These are phyloP conservation scores for Spinacia oleracea DNA, from an alignment of 179 eudicot species.

Conservation along the genomic window DNA sequence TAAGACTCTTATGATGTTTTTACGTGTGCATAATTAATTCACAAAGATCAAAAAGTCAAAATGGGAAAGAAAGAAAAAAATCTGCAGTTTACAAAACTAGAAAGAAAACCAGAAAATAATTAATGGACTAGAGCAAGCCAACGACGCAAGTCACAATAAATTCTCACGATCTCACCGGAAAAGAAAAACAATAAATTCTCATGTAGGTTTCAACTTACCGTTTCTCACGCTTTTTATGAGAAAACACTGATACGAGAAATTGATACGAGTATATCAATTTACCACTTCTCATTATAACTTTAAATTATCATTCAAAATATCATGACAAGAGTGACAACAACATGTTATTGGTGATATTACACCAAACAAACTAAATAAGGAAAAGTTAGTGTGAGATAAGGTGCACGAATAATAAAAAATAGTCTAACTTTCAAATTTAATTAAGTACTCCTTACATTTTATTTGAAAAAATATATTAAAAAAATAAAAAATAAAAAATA, in stretches of 20 bases:
- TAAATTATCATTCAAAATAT: not conserved
- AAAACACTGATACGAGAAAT: not conserved
- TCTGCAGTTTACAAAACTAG: not conserved
- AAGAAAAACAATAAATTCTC: not conserved
- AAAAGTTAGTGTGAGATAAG: not conserved
- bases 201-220: too few relatives aligned
- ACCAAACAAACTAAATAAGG: not conserved
- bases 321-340: not conserved
- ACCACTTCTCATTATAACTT: not conserved
- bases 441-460: too few relatives aligned
- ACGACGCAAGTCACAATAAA: not conserved
- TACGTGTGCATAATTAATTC: too few relatives aligned
- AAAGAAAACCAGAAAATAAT: not conserved
- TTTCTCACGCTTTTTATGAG: too few relatives aligned
- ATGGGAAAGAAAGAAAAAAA: not conserved
- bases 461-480: too few relatives aligned
- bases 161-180: not conserved
- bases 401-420: not conserved
- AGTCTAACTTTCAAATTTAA: too few relatives aligned
- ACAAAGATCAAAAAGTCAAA: not conserved
- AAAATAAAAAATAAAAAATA: not conserved
- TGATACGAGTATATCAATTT: too few relatives aligned
- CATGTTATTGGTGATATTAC: conserved; percentile 13
- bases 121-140: conserved; percentile 4
- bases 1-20: too few relatives aligned